These are phyloP conservation scores for Phylloporus arenicola DNA, from an alignment of 768 basidiomycete genomes.

Conservation along the genomic window DNA sequence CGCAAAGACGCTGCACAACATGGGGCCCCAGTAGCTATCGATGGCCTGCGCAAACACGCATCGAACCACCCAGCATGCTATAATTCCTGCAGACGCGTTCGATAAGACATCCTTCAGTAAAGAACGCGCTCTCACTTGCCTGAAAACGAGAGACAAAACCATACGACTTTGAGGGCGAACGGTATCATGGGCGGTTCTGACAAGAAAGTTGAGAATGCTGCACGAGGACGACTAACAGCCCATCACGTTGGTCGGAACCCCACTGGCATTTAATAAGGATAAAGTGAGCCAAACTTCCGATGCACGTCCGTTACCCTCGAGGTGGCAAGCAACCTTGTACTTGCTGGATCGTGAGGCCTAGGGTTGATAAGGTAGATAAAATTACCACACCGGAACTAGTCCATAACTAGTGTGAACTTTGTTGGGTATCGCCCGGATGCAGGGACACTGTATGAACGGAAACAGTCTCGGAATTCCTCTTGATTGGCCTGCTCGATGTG, in stretches of 20 bases:
- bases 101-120: background rate
- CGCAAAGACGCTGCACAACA: slow-evolving; percentile 45
- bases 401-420: background rate
- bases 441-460: background rate
- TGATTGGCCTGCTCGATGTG: background rate
- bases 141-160: slow-evolving; percentile 53
- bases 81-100: slow-evolving; percentile 35
- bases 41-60: slow-evolving; percentile 41
- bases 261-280: background rate
- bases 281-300: slow-evolving; percentile 4
- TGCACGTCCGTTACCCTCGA: background rate
- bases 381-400: background rate
- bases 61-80: slow-evolving; percentile 47
- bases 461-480: background rate
- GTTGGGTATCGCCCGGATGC: background rate
- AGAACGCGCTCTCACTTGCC: slow-evolving; percentile 36
- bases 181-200: slow-evolving; percentile 56
- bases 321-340: background rate
- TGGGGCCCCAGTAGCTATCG: slow-evolving; percentile 43
- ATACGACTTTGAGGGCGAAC: slow-evolving; percentile 49
- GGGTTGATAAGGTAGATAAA: background rate
- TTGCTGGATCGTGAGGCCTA: too few relatives aligned
- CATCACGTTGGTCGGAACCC: background rate
- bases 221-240: background rate
- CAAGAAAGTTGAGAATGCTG: too few relatives aligned